A percentile compares a stretch with the other conserved stretches of the same genome.
Evolutionary conservation across 257 asterid genomes (phyloP).

Genomic region (Nemophila menziesii): DNA sequence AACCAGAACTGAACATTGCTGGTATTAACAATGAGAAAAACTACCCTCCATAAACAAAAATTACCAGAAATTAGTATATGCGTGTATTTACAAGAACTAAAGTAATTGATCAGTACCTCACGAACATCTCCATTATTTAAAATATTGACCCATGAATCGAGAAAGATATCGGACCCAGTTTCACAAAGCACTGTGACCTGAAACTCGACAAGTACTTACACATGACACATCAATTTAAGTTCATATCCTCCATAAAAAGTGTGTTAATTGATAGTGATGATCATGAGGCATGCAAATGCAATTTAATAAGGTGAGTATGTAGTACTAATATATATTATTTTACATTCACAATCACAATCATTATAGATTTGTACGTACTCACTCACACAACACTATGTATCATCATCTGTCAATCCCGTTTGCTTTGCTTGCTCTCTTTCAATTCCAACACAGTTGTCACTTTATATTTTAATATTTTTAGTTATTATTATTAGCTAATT

Average conservation of each 20-base stretch:
- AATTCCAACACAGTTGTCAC: too few relatives aligned
- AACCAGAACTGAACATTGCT: constrained; percentile 30
- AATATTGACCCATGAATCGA: constrained; percentile 19
- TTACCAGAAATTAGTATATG: constrained; percentile 4
- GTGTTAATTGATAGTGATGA: neutral
- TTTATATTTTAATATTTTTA: too few relatives aligned
- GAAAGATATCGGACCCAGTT: constrained; percentile 12
- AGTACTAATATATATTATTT: too few relatives aligned
- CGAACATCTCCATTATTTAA: constrained; percentile 20
- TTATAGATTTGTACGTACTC: neutral
- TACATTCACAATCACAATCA: neutral
- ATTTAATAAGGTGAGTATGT: too few relatives aligned
- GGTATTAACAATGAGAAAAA: constrained; percentile 35
- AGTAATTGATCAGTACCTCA: constrained; percentile 15
- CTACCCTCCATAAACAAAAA: constrained; percentile 4
- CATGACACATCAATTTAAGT: neutral
- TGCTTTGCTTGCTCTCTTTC: too few relatives aligned
- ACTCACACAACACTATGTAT: neutral
- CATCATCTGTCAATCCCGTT: too few relatives aligned
- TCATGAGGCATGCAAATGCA: neutral
- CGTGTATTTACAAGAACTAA: neutral
- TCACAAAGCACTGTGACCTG: constrained; percentile 24
- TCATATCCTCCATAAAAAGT: neutral
- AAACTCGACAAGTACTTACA: neutral
- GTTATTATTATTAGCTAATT: too few relatives aligned